Evolutionary conservation across 2,329 filamentous ascomycete species (phyloP).

Genomic region (Sphaerulina musiva): DNA sequence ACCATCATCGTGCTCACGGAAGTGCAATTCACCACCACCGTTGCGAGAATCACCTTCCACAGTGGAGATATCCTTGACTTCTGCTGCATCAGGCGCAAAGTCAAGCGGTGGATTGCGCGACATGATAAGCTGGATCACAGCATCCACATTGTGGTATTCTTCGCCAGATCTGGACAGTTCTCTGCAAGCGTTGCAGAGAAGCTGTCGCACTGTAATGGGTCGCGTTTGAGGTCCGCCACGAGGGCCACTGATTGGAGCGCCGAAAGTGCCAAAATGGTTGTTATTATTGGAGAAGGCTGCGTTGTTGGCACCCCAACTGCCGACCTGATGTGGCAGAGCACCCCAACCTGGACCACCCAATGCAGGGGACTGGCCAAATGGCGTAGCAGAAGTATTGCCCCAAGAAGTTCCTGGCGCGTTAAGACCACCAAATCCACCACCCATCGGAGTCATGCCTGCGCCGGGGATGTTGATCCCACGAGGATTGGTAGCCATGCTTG

Average conservation of each 20-base stretch:
- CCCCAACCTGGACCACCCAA: constrained; percentile 37
- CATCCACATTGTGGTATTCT: constrained; percentile 63
- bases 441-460: constrained; percentile 29
- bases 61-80: constrained; percentile 79
- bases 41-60: constrained; percentile 82
- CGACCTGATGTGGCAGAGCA: constrained; percentile 29
- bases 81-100: constrained; percentile 52
- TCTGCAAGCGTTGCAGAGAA: constrained; percentile 74
- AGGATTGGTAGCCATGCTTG: constrained; percentile 32
- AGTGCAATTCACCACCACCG: constrained; percentile 80
- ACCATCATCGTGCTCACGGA: constrained; percentile 45
- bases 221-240: constrained; percentile 36
- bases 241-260: constrained; percentile 39
- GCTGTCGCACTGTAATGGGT: constrained; percentile 61
- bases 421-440: constrained; percentile 24
- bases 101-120: constrained; percentile 52
- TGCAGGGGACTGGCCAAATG: constrained; percentile 34
- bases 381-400: constrained; percentile 39
- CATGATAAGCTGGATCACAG: constrained; percentile 58
- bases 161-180: constrained; percentile 46
- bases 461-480: constrained; percentile 26
- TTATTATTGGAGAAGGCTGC: constrained; percentile 45
- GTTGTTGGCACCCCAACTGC: constrained; percentile 32
- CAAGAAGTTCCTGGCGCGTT: constrained; percentile 35
- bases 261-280: constrained; percentile 29